Evolutionary conservation across 495 filamentous ascomycete genomes (phyloP).

Genomic region (Neurospora hispaniola): DNA sequence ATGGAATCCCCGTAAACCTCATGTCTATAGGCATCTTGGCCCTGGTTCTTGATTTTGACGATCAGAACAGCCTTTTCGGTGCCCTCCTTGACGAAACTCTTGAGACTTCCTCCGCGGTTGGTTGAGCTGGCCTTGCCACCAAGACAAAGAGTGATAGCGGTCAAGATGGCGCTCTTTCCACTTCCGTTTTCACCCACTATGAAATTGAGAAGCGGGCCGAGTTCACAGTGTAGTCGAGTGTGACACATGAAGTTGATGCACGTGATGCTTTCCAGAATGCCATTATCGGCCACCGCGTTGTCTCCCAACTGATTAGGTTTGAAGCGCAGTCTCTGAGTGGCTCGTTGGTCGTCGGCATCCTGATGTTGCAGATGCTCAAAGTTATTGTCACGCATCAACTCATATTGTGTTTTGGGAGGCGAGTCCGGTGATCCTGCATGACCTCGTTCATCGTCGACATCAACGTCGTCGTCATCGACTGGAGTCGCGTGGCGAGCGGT

Average conservation of each 20-base stretch:
- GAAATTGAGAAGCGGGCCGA: conserved; percentile 94
- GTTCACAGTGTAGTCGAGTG: conserved; percentile 58
- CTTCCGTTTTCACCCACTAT: conserved; percentile 96
- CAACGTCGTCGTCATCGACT: conserved; percentile 26
- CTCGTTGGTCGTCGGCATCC: conserved; percentile 51
- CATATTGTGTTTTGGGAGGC: conserved; percentile 39
- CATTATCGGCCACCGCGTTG: conserved; percentile 70
- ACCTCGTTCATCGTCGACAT: conserved; percentile 9
- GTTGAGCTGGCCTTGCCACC: conserved; percentile 91
- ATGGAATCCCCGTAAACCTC: conserved; percentile 81
- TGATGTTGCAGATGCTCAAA: conserved; percentile 44
- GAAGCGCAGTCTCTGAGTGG: conserved; percentile 58
- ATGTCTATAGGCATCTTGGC: conserved; percentile 68
- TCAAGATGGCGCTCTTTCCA: conserved; percentile 97
- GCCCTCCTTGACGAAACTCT: conserved; percentile 88
- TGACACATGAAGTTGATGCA: conserved; percentile 97
- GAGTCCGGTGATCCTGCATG: conserved; percentile 9
- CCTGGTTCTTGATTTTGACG: conserved; percentile 84
- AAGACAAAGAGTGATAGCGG: conserved; percentile 84
- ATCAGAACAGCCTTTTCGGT: conserved; percentile 46
- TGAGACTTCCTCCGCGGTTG: conserved; percentile 87
- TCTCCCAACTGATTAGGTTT: conserved; percentile 44
- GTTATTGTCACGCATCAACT: conserved; percentile 38
- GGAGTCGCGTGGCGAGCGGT: conserved; percentile 29
- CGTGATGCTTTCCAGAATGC: conserved; percentile 70